Conservation (phyloP, 106 monocot species). For the Posidonia australis region DNA sequence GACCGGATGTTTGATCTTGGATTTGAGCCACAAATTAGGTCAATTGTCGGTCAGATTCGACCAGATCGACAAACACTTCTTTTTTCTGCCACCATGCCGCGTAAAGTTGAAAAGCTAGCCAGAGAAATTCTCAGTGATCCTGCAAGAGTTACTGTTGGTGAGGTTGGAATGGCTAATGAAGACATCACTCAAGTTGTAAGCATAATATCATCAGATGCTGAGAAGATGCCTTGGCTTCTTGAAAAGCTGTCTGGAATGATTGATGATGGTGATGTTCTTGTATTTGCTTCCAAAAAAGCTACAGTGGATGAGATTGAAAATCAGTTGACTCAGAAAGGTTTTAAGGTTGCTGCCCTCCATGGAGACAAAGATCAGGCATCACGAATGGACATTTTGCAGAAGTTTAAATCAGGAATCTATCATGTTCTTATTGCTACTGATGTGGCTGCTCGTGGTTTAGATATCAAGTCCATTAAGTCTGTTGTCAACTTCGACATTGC, state of each 20-base stretch:
- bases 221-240: conserved; percentile 88
- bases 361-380: conserved; percentile 98
- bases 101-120: conserved; percentile 75
- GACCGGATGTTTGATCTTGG: conserved; percentile 99
- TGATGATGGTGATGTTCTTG: conserved; percentile 93
- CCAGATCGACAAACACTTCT: conserved; percentile 89
- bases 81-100: conserved; percentile 96
- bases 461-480: conserved; percentile 89
- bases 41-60: conserved; percentile 91
- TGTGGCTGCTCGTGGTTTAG: conserved; percentile 96
- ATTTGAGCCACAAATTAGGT: conserved; percentile 90
- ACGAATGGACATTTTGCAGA: conserved; percentile 86
- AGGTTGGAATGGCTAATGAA: conserved; percentile 86
- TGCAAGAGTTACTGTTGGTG: conserved; percentile 80
- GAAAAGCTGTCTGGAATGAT: conserved; percentile 64
- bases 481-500: conserved; percentile 97
- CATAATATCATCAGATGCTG: conserved; percentile 76
- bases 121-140: conserved; percentile 83
- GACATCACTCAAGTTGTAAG: conserved; percentile 87
- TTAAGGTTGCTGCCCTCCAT: conserved; percentile 77
- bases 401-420: conserved; percentile 74
- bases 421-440: conserved; percentile 92
- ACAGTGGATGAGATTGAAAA: conserved; percentile 79
- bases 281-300: conserved; percentile 83
- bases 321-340: conserved; percentile 53